Conservation (phyloP, 306 rosid genomes). For the Rubus parviflorus region DNA sequence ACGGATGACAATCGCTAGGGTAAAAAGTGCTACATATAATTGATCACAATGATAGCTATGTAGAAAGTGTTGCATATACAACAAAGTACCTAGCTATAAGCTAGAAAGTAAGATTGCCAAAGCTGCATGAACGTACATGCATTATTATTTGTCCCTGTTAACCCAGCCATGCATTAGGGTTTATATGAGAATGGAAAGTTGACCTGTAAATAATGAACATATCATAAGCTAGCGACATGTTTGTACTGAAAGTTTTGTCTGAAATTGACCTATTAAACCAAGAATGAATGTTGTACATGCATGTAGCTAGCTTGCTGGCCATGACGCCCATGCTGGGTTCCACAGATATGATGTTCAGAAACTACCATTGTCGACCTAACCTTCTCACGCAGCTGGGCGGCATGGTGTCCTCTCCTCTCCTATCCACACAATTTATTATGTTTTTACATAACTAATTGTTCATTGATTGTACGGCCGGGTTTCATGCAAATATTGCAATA, state of each 20-base stretch:
- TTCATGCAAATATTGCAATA: too few species aligned
- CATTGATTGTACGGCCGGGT: too few species aligned
- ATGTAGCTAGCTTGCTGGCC: too few species aligned
- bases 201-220: neutral
- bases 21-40: neutral
- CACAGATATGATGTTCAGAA: too few species aligned
- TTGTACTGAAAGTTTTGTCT: neutral
- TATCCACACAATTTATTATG: too few species aligned
- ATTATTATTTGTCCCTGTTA: neutral
- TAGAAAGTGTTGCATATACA: neutral
- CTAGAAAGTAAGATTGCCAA: neutral
- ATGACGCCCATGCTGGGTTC: too few species aligned
- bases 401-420: too few species aligned
- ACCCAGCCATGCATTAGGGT: too few species aligned
- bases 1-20: neutral
- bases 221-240: neutral
- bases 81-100: neutral
- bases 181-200: neutral
- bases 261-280: neutral
- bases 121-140: neutral
- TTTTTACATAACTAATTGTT: too few species aligned
- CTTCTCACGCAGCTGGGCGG: too few species aligned
- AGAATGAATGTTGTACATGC: too few species aligned
- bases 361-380: too few species aligned
- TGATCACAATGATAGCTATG: neutral